These are phyloP conservation scores for Xerocomus nothofagi DNA, from an alignment of 1,284 basidiomycete genomes.

Conservation along the genomic window DNA sequence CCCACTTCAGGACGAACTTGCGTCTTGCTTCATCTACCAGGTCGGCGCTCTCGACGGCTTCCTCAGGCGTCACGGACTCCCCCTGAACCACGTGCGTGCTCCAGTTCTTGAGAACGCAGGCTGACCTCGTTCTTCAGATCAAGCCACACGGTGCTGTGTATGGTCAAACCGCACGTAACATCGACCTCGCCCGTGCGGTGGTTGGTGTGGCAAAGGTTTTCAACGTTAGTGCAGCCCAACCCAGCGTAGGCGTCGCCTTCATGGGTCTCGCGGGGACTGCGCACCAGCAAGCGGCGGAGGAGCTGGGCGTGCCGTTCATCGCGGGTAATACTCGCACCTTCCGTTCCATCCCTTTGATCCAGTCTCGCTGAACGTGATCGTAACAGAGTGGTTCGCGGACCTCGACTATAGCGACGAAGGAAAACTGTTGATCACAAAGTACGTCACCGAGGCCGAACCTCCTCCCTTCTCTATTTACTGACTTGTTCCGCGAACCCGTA, in stretches of 20 bases:
- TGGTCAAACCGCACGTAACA: conserved; percentile 52
- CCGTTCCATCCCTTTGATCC: too few species aligned
- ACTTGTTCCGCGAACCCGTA: background rate
- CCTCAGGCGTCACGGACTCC: conserved; percentile 47
- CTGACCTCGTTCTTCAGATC: conserved; percentile 31
- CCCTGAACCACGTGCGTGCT: conserved; percentile 49
- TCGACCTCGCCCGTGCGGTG: conserved; percentile 51
- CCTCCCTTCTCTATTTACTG: background rate
- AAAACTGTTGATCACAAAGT: conserved; percentile 59
- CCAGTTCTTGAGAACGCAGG: background rate
- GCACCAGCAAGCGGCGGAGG: conserved; percentile 54
- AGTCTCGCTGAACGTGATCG: background rate
- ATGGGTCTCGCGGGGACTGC: conserved; percentile 61
- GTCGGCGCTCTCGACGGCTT: conserved; percentile 60
- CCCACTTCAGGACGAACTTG: conserved; percentile 49
- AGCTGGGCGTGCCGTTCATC: conserved; percentile 55
- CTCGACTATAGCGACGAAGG: conserved; percentile 56
- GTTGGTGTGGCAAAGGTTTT: conserved; percentile 53
- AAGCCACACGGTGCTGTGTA: conserved; percentile 62
- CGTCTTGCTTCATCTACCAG: conserved; percentile 60
- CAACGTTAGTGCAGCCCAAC: conserved; percentile 20
- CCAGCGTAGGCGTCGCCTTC: conserved; percentile 43
- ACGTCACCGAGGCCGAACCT: conserved; percentile 4
- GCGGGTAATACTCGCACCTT: conserved; percentile 40
- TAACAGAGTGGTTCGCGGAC: conserved; percentile 64